Conservation (phyloP, 257 asterid genomes). For the Scutellaria galericulata region DNA sequence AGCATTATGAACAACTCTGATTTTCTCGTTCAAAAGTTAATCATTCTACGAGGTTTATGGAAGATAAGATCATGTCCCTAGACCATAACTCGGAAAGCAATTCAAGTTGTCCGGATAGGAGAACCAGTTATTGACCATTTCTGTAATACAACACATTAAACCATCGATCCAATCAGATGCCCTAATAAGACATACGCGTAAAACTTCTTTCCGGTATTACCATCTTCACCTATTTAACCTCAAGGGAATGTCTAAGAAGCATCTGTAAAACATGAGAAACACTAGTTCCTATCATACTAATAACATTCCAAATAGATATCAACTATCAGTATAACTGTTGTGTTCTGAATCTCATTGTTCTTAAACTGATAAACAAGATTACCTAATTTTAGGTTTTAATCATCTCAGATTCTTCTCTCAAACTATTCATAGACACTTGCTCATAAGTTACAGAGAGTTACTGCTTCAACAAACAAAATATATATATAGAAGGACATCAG, state of each 20-base stretch:
- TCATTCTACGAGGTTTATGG: not conserved
- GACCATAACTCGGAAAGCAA: too few species aligned
- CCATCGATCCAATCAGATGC: not conserved
- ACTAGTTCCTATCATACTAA: not conserved
- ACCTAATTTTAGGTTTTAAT: not conserved
- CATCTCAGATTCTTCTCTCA: not conserved
- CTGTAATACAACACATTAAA: not conserved
- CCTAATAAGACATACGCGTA: not conserved
- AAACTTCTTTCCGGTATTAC: not conserved
- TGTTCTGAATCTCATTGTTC: not conserved
- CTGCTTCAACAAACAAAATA: constrained; percentile 25
- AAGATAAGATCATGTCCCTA: too few species aligned
- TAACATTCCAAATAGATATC: not conserved
- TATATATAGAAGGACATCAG: not conserved
- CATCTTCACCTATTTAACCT: not conserved
- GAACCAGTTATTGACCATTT: not conserved
- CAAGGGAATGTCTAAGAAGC: not conserved
- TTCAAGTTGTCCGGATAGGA: too few species aligned
- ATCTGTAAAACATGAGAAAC: not conserved
- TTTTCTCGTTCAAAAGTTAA: not conserved
- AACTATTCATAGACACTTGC: not conserved
- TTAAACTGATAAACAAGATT: not conserved
- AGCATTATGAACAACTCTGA: not conserved
- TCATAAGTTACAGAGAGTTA: not conserved
- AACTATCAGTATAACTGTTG: not conserved